A percentile compares a stretch with the other conserved stretches of the same genome.
phyloP scores from a whole-genome alignment of 2,329 filamentous ascomycete species.

The Colletotrichum orchidophilum region DNA sequence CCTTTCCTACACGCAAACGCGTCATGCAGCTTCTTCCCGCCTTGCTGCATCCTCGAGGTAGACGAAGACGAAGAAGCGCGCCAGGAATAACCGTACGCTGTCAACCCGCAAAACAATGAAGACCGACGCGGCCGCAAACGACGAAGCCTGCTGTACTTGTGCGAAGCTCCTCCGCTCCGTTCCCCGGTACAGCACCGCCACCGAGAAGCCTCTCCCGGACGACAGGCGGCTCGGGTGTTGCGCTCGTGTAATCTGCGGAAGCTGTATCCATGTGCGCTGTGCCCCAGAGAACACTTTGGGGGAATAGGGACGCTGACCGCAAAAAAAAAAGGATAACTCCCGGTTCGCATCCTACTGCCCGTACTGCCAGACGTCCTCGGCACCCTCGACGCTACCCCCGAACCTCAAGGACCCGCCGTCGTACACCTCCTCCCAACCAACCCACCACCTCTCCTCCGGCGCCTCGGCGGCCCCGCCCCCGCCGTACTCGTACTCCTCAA shows the following conservation, averaged over 20 bases:
- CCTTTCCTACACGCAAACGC: background rate
- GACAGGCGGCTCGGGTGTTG: slow-evolving; percentile 76
- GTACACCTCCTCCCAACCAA: slow-evolving; percentile 57
- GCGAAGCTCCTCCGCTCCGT: slow-evolving; percentile 67
- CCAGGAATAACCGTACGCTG: background rate
- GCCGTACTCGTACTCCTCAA: slow-evolving; percentile 45
- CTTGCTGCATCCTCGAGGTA: background rate
- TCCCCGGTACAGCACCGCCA: slow-evolving; percentile 59
- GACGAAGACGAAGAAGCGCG: background rate
- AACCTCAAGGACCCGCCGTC: slow-evolving; percentile 75
- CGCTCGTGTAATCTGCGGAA: slow-evolving; percentile 74
- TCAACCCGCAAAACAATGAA: background rate
- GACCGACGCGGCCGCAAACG: background rate
- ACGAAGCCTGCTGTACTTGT: slow-evolving; percentile 74
- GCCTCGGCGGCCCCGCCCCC: slow-evolving; percentile 46
- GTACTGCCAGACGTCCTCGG: slow-evolving; percentile 78
- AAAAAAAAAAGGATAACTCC: slow-evolving; percentile 63
- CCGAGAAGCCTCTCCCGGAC: slow-evolving; percentile 68
- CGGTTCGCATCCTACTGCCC: slow-evolving; percentile 76
- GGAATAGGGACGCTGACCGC: background rate
- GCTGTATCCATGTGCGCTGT: slow-evolving; percentile 69
- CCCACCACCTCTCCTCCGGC: slow-evolving; percentile 35
- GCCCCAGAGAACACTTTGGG: background rate
- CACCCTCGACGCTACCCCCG: slow-evolving; percentile 65
- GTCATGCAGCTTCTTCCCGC: background rate